Conservation (phyloP, 257 asterid species). For the Phtheirospermum japonicum region DNA sequence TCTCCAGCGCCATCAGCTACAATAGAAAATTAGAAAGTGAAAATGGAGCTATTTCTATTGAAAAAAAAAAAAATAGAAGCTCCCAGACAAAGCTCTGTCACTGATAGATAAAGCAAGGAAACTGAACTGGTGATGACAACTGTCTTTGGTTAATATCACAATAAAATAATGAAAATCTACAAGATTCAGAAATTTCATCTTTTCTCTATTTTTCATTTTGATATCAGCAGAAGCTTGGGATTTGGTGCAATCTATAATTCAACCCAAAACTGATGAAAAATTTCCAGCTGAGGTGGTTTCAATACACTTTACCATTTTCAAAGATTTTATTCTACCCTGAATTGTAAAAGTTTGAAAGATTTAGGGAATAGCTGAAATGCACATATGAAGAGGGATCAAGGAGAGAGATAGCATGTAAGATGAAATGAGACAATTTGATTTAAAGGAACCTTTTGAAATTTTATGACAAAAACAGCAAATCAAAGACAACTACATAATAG, state of each 20-base stretch:
- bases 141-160: not conserved
- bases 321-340: conserved; percentile 1
- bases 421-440: not conserved
- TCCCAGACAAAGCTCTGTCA: conserved; percentile 14
- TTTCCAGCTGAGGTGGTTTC: not conserved
- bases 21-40: conserved; percentile 32
- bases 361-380: not conserved
- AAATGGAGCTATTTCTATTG: conserved; percentile 24
- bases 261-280: not conserved
- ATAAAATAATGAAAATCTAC: conserved; percentile 8
- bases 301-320: not conserved
- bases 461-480: conserved; percentile 7
- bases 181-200: not conserved
- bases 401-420: not conserved
- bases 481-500: conserved; percentile 9
- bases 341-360: not conserved
- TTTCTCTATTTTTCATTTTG: conserved; percentile 5
- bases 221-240: conserved; percentile 5
- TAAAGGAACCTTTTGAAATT: not conserved
- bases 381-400: not conserved
- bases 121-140: conserved; percentile 9
- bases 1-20: conserved; percentile 76
- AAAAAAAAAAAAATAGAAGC: conserved; percentile 8
- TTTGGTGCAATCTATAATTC: not conserved
- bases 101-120: conserved; percentile 14